phyloP scores from a whole-genome alignment of 441 rosid species.

The Mallotus repandus region DNA sequence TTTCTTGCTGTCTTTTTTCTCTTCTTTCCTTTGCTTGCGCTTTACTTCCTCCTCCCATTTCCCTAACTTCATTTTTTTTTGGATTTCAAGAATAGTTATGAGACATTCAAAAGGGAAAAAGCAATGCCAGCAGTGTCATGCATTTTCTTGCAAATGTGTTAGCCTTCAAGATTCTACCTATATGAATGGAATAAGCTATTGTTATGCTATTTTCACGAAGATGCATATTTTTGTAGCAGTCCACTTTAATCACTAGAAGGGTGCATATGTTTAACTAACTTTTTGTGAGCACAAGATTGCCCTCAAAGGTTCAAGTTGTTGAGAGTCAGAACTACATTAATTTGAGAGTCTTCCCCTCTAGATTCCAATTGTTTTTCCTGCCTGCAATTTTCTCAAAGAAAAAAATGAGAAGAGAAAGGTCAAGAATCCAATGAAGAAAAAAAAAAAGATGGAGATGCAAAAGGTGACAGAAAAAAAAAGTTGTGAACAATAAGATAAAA shows the following conservation, averaged over 20 bases:
- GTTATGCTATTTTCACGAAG: neutral
- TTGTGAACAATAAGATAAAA: too few species aligned
- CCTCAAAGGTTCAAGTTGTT: neutral
- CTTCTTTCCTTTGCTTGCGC: slow-evolving; percentile 68
- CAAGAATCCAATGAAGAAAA: too few species aligned
- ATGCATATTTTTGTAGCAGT: neutral
- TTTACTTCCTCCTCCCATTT: slow-evolving; percentile 23
- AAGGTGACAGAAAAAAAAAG: too few species aligned
- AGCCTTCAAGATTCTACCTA: slow-evolving; percentile 3
- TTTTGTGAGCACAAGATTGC: neutral
- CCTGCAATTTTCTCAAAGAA: neutral
- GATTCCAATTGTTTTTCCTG: neutral
- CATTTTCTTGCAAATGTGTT: neutral
- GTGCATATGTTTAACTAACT: neutral
- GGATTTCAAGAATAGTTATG: neutral
- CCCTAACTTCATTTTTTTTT: too few species aligned
- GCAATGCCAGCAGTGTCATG: neutral
- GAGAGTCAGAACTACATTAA: neutral
- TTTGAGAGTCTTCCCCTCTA: neutral
- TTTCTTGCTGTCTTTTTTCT: slow-evolving; percentile 72
- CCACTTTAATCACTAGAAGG: neutral
- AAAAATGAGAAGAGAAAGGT: too few species aligned
- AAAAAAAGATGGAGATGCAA: too few species aligned
- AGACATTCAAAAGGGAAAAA: neutral
- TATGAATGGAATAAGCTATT: neutral